Evolutionary conservation across 139 green algal genomes (phyloP), one percentile per base, ranked within the genome.

Genomic region (Asterochloris erici): DNA sequence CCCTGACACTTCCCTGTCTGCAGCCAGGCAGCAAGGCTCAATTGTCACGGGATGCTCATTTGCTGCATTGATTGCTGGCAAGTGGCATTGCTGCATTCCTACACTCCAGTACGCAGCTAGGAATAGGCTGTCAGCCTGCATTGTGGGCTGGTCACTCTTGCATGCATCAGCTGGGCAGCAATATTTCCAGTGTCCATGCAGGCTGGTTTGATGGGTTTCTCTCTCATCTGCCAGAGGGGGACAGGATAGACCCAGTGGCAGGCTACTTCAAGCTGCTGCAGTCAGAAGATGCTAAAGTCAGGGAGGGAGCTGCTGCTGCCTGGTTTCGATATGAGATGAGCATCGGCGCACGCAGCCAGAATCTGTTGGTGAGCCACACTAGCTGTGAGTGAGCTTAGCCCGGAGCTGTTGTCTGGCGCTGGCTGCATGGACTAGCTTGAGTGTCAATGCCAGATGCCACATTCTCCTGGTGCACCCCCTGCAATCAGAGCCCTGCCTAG

Each of bases 241-340:
- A 91, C 83, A 78, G 75, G 9, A 47, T 17, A 17, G 76, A 90
- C 64, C 84, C 85, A 6, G 68, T 93, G 66, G 29, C 84, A 38
- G 78, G 63, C 19, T 93, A 91, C 79, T 88, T 91, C 81, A 29
- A 77, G 26, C 80, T 88, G 16, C 82, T 93, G 54, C 83, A 75
- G 15, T 87, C 79, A 15, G 27, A 27, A 63, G 77, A 81, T 16
- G 54, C 63, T 62, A 28, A 63, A 62, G 26, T 63, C 12, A 63
- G 77, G 27, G 80, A 92, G 19, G n/a, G 79, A 24, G 61, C 47
- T 4, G 88, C 90, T 69, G 79, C 87, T 81, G 1, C 66, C 24
- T 61, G 19, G 16, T 17, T 38, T 28, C 17, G 54, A 1, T 76
- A 54, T 15, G 26, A 19, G 19, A 38, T 24, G n/a, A 38, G 23